Conservation (phyloP, 352 stramenopile genomes). For the Phytophthora pseudosyringae region DNA sequence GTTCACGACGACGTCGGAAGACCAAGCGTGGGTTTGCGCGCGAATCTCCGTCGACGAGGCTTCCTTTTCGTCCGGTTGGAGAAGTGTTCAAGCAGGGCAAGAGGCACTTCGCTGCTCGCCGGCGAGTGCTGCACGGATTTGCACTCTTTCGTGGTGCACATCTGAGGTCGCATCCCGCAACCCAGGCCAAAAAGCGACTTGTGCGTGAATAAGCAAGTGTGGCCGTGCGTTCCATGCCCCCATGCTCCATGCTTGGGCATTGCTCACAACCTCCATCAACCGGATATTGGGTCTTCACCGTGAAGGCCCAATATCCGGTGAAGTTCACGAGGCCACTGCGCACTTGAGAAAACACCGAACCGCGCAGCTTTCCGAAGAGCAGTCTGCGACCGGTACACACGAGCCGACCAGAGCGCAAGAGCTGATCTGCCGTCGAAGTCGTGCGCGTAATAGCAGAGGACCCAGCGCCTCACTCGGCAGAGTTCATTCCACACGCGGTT, state of each 20-base stretch:
- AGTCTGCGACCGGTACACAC: not conserved
- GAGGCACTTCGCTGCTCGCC: constrained; percentile 16
- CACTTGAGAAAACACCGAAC: constrained; percentile 26
- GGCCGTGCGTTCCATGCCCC: constrained; percentile 29
- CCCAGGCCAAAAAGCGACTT: constrained; percentile 32
- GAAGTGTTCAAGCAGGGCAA: not conserved
- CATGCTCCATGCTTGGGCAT: constrained; percentile 30
- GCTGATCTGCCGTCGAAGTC: constrained; percentile 19
- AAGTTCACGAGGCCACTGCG: not conserved
- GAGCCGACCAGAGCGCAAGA: constrained; percentile 8
- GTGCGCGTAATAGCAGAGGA: not conserved
- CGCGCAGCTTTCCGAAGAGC: not conserved
- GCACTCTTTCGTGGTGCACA: constrained; percentile 35
- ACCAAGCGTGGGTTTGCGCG: not conserved
- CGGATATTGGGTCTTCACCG: constrained; percentile 18
- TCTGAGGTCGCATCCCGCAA: constrained; percentile 33
- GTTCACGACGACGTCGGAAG: constrained; percentile 21
- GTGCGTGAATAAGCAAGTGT: not conserved
- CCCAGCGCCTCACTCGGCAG: not conserved
- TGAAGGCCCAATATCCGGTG: too few relatives aligned
- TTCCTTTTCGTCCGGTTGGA: constrained; percentile 18
- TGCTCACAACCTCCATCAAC: constrained; percentile 24
- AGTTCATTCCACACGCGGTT: constrained; percentile 4
- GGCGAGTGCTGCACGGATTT: constrained; percentile 27
- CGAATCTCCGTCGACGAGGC: constrained; percentile 11